phyloP scores from a whole-genome alignment of 2,329 filamentous ascomycete genomes.

The Curvularia sp. region DNA sequence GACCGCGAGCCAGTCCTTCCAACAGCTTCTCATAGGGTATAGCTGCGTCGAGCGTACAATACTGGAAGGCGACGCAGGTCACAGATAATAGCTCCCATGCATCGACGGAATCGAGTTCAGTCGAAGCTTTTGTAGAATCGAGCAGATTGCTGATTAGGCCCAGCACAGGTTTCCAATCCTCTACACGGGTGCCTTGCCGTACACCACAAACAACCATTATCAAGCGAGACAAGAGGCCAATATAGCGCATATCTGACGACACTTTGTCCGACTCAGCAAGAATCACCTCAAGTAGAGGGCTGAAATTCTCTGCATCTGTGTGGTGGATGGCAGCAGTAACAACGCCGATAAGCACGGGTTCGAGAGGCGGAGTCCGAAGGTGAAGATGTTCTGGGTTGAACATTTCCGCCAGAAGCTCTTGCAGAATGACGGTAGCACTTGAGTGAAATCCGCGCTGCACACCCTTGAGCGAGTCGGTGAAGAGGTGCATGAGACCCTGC shows the following conservation, averaged over 20 bases:
- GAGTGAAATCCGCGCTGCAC: constrained; percentile 66
- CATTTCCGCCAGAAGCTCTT: constrained; percentile 56
- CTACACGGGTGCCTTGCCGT: constrained; percentile 78
- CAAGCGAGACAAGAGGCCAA: constrained; percentile 54
- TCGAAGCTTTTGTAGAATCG: constrained; percentile 49
- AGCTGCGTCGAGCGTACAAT: constrained; percentile 79
- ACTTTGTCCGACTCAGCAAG: constrained; percentile 37
- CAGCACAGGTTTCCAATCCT: constrained; percentile 73
- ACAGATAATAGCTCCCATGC: constrained; percentile 54
- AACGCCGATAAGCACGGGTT: constrained; percentile 75
- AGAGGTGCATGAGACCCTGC: constrained; percentile 89
- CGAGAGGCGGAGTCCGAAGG: constrained; percentile 59
- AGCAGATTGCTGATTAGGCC: constrained; percentile 50
- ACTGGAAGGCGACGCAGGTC: constrained; percentile 72
- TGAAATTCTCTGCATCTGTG: constrained; percentile 75
- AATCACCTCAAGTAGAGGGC: constrained; percentile 69
- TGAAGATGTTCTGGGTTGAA: constrained; percentile 32
- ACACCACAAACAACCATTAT: constrained; percentile 77
- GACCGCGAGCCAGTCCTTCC: constrained; percentile 68
- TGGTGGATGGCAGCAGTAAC: constrained; percentile 85
- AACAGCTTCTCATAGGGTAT: constrained; percentile 73
- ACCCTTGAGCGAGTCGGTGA: constrained; percentile 79
- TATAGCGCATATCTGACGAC: constrained; percentile 55
- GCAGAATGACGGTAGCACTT: constrained; percentile 61
- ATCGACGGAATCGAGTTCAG: constrained; percentile 22